phyloP scores from a whole-genome alignment of 371 early-diverging fungal genomes.

The Capillidium heterosporum region DNA sequence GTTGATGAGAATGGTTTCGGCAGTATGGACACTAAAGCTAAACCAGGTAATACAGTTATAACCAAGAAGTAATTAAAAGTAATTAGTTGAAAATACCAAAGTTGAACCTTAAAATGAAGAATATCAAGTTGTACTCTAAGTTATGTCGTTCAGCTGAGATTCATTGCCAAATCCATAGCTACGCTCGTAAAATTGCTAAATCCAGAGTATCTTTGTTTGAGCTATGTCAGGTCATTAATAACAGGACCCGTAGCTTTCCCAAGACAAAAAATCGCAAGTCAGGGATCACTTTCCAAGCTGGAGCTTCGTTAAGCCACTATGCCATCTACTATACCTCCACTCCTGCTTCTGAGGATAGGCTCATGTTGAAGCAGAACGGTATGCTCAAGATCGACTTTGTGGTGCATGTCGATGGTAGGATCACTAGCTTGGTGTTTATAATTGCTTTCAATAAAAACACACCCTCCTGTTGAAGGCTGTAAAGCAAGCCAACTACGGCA shows the following conservation, averaged over 20 bases:
- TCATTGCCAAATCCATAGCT: conserved; percentile 73
- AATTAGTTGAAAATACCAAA: neutral
- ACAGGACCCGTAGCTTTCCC: conserved; percentile 78
- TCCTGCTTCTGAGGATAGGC: conserved; percentile 92
- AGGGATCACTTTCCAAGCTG: conserved; percentile 98
- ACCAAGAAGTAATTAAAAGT: too few species aligned
- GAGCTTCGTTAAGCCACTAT: conserved; percentile 87
- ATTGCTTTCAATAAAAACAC: conserved; percentile 88
- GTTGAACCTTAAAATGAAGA: neutral
- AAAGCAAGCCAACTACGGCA: conserved; percentile 94
- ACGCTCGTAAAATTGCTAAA: conserved; percentile 67
- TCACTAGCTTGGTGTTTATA: conserved; percentile 98
- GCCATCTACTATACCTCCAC: conserved; percentile 99
- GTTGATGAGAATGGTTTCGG: too few species aligned
- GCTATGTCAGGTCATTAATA: conserved; percentile 87
- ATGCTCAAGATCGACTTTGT: conserved; percentile 99
- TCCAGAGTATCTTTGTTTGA: conserved; percentile 95
- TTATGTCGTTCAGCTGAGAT: conserved; percentile 84
- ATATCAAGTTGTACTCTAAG: conserved; percentile 36
- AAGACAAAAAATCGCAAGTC: conserved; percentile 73
- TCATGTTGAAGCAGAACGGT: conserved; percentile 79
- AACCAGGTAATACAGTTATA: too few species aligned
- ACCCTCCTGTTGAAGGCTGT: conserved; percentile 83
- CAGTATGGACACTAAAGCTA: too few species aligned
- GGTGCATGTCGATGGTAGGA: conserved; percentile 88